Conservation (phyloP, 140 eudicot species). For the Bidens hawaiensis region DNA sequence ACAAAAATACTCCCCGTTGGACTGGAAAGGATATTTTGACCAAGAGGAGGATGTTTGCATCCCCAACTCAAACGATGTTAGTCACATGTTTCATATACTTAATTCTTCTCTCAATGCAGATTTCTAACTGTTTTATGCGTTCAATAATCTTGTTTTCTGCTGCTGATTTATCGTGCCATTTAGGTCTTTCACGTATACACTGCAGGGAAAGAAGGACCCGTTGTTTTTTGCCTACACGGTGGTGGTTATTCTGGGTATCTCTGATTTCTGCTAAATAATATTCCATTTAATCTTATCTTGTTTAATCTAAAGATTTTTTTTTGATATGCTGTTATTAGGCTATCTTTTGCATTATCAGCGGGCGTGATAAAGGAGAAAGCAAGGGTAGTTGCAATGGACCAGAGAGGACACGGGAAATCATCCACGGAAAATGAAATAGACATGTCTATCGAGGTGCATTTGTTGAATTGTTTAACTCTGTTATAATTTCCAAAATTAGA, state of each 20-base stretch:
- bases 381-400: constrained; percentile 89
- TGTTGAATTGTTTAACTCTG: background rate
- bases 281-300: background rate
- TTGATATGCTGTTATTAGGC: constrained; percentile 43
- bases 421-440: constrained; percentile 82
- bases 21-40: constrained; percentile 69
- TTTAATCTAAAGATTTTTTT: background rate
- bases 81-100: constrained; percentile 27
- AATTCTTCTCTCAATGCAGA: background rate
- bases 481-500: background rate
- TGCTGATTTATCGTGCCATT: constrained; percentile 21
- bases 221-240: constrained; percentile 92
- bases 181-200: constrained; percentile 89
- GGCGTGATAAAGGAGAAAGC: constrained; percentile 73
- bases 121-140: background rate
- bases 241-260: constrained; percentile 94
- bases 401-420: constrained; percentile 96
- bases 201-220: constrained; percentile 93
- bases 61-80: constrained; percentile 61
- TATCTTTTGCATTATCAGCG: constrained; percentile 85
- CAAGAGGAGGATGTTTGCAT: constrained; percentile 68
- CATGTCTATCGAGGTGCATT: constrained; percentile 74
- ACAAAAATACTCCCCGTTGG: constrained; percentile 60
- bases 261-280: background rate
- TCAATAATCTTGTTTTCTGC: background rate